Evolutionary conservation across 2,329 filamentous ascomycete species (phyloP), one percentile per base, ranked within the genome.

Genomic region (Parafenestella ontariensis): DNA sequence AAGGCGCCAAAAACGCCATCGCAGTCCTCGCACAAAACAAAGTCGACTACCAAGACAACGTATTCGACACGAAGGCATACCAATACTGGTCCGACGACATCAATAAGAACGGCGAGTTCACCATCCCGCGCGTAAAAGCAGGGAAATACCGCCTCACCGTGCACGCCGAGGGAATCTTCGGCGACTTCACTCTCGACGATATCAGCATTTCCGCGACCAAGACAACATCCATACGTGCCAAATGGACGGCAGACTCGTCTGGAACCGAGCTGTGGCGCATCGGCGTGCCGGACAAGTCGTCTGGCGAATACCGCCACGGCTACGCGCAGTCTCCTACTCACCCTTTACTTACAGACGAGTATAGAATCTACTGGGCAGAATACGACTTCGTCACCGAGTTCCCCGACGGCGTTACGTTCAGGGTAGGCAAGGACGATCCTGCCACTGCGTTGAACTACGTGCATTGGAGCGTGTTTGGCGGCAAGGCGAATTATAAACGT

Each of bases 391-490:
- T 79, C 0, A 71, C 74, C 1, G 85, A 88, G 36, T 88, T 86
- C 61, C 85, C 85, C 0, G 58, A 81, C 0, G 85, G 85, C 5
- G 79, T 88, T 0, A 77, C 75, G n/a, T 89, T 83, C 73, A 79
- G 79, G 20, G 80, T 88, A 1, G 85, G 85, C 11, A 71, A 81
- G 64, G 82, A 80, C 58, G 73, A 84, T 21, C 77, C 76, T 11
- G 73, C 72, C 0, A 69, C 73, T 4, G 84, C 86, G 58, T 76
- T 86, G 54, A 88, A 88, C 70, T 87, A 87, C 46, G 82, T 87
- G 4, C 86, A 88, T 65, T 88, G 86, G 86, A 83, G 81, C 54
- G 83, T 85, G 9, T 87, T 86, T 62, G 85, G 85, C 2, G 82
- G 83, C n/a, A 74, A 81, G 28, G 82, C 77, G 1, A 81, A 85